Evolutionary conservation across 371 early-diverging fungal genomes (phyloP), one percentile per base, ranked within the genome.

Genomic region (Apophysomyces elegans): DNA sequence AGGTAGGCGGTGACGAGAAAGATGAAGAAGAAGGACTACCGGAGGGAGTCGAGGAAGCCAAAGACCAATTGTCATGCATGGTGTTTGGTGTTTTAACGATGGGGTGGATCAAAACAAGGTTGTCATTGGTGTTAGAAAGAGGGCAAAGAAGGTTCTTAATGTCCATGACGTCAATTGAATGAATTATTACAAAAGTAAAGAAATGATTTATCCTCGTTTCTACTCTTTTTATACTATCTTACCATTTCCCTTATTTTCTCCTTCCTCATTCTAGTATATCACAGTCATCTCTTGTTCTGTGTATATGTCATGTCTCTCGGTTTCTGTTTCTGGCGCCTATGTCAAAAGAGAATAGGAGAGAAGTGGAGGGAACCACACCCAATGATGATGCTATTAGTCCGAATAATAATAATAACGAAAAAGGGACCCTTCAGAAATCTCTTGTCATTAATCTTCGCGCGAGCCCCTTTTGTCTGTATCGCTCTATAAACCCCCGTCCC

Each of bases 131-230:
- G 18, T 50, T 50, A 8, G 44, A 44, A 37, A 44, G 58, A 37
- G 65, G 38, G 58, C 65, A 65, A 41, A 70, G 66, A 13, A 70
- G 21, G 37, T 65, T 70, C 50, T 70, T 65, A 18, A 70, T 70
- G 59, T 70, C 70, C 70, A 70, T 70, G 47, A 16, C 57, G 4
- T 26, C 21, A 9, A 62, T 26, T 26, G 32, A 26, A 26, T 26
- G 32, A 38, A 9, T 54, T 36, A 44, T 35, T 14, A 41, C 7
- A 21, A 36, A 61, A 56, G 14, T 21, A 61, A 46, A 18, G 13
- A 36, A 63, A 45, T 14, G 32, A 21, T 50, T 5, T 50, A 50
- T n/a, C 9, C 32, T 18, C 9, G 9, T 26, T 16, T 47, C 4
- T 7, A 1, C 21, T 50, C 21, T 50, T 50, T 50, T 50, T 50